Percentiles rank a stretch among this genome's conserved stretches.
Conservation (phyloP, 352 stramenopile genomes). For the Pythium folliculosum region DNA sequence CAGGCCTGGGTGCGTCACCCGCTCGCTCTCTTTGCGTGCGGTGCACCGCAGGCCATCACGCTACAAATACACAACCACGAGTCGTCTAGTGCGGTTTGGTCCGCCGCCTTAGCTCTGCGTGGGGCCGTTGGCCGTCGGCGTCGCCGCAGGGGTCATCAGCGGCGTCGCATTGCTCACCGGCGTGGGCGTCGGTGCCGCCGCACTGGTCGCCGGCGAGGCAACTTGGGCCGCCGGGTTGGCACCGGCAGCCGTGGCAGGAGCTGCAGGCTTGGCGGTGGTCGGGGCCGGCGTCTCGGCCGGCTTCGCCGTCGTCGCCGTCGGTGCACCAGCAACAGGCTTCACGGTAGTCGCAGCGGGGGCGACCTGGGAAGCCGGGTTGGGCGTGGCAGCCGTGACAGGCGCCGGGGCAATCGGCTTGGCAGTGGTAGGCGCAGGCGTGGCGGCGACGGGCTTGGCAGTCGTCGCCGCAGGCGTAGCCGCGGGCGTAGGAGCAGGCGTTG, state of each 20-base stretch:
- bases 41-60: not conserved
- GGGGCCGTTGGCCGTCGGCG: slow-evolving; percentile 14
- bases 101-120: slow-evolving; percentile 15
- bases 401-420: slow-evolving; percentile 3
- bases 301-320: not conserved
- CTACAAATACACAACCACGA: slow-evolving; percentile 6
- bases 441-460: not conserved
- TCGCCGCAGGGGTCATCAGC: not conserved
- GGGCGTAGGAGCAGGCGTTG: not conserved
- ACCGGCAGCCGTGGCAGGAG: not conserved
- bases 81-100: not conserved
- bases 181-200: not conserved
- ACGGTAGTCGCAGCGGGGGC: slow-evolving; percentile 1
- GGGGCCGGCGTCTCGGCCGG: slow-evolving; percentile 4
- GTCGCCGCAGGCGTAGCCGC: not conserved
- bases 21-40: too few species aligned
- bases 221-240: not conserved
- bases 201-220: not conserved
- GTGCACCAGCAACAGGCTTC: slow-evolving; percentile 8
- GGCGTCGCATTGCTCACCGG: slow-evolving; percentile 5
- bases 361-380: slow-evolving; percentile 4
- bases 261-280: not conserved
- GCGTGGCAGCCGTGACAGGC: slow-evolving; percentile 4
- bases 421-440: not conserved
- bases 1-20: not conserved